A percentile compares a stretch with the other conserved stretches of the same genome.
phyloP scores from a whole-genome alignment of 495 filamentous ascomycete species.

The Mytilinidion resinicola region DNA sequence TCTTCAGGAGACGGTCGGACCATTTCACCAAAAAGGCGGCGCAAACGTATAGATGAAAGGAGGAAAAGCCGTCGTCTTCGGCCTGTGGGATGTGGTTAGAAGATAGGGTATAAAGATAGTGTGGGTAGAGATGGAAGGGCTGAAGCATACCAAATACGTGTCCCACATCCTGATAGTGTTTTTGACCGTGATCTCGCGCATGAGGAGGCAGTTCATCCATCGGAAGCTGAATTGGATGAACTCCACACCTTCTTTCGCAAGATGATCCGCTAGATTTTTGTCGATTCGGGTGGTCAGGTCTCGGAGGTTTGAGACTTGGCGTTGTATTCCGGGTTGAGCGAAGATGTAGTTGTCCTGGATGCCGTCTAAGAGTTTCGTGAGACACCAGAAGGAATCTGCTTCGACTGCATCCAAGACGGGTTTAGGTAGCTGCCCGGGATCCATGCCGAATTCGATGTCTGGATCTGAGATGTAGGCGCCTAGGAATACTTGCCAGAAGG shows the following conservation, averaged over 20 bases:
- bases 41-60: constrained; percentile 97
- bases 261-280: constrained; percentile 71
- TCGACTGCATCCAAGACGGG: constrained; percentile 94
- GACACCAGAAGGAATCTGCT: constrained; percentile 96
- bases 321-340: constrained; percentile 90
- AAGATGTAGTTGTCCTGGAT: constrained; percentile 99
- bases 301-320: constrained; percentile 80
- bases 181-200: constrained; percentile 92
- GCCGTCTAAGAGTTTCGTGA: constrained; percentile 92
- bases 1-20: constrained; percentile 89
- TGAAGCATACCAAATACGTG: constrained; percentile 75
- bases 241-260: constrained; percentile 85
- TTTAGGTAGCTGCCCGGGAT: constrained; percentile 86
- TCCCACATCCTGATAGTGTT: constrained; percentile 99
- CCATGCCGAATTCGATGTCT: constrained; percentile 91
- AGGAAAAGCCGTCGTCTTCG: constrained; percentile 95
- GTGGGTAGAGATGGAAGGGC: background rate
- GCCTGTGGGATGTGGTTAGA: constrained; percentile 49
- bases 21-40: constrained; percentile 98
- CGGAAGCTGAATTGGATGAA: constrained; percentile 99
- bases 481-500: constrained; percentile 96
- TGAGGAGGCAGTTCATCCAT: constrained; percentile 99
- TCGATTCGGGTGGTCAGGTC: constrained; percentile 91
- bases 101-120: background rate
- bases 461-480: constrained; percentile 87